These are phyloP conservation scores for Aspergillus tanneri DNA, from an alignment of 2,329 filamentous ascomycete species.

Conservation along the genomic window DNA sequence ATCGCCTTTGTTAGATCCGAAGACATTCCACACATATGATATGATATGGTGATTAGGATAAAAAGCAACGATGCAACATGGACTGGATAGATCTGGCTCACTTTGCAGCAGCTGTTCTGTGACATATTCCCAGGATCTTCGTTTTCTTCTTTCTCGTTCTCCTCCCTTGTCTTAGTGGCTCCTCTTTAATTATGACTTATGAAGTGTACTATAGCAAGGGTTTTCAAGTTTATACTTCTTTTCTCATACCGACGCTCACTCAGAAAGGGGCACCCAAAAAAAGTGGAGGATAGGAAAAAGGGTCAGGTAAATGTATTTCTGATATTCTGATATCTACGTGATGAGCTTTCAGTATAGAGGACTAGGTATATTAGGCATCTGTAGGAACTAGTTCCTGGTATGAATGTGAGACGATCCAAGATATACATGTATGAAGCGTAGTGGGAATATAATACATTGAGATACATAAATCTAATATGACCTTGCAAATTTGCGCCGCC, in stretches of 20 bases:
- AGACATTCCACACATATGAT: not conserved
- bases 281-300: slow-evolving; percentile 22
- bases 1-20: slow-evolving; percentile 9
- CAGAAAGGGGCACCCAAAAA: slow-evolving; percentile 43
- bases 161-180: not conserved
- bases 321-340: not conserved
- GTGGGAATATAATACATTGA: slow-evolving; percentile 27
- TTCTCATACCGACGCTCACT: slow-evolving; percentile 20
- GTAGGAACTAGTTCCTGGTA: not conserved
- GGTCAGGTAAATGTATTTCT: not conserved
- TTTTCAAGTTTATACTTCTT: slow-evolving; percentile 8
- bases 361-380: not conserved
- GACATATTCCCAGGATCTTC: not conserved
- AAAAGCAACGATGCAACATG: not conserved
- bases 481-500: slow-evolving; percentile 35
- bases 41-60: slow-evolving; percentile 7
- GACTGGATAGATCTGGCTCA: not conserved
- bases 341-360: not conserved
- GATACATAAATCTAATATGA: slow-evolving; percentile 24
- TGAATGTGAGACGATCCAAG: not conserved
- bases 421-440: not conserved
- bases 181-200: slow-evolving; percentile 3
- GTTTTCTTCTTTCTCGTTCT: slow-evolving; percentile 5
- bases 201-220: slow-evolving; percentile 7
- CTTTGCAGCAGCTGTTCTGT: not conserved